Evolutionary conservation across 805 yeast species (phyloP), one percentile per base, ranked within the genome.

Genomic region (Candida succiphila): DNA sequence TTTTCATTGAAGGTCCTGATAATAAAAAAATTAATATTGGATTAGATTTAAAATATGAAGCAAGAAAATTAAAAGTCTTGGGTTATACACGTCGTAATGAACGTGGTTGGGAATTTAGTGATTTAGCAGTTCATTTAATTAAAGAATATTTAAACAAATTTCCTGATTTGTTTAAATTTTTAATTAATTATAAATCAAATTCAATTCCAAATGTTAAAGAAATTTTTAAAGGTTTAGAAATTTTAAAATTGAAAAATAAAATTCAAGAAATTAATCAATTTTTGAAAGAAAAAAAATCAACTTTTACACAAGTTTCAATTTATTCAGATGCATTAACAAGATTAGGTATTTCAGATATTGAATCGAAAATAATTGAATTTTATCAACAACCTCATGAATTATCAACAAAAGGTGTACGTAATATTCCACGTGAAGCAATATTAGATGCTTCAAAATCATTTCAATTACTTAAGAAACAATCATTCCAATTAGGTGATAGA

Each of bases 401-500:
- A 23, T 63, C 68, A 15, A 60, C 63, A 25, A 73, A 72, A 42
- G 78, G 76, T 25, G 67, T 86, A 43, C 78, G 75, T 42, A 84
- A 86, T 34, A 92, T 88, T 42, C 96, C 96, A 32, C 71, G 79
- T 36, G 75, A 72, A 27, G 95, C 96, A 0, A 68, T 92, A 20
- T 62, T 92, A 38, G 75, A 81, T 44, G 89, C 96, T 7, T 58
- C 71, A 21, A 74, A 69, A 26, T 84, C 95, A 1, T 72, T 72
- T 49, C 78, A 80, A 47, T 65, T 76, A 42, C 66, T 92, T 43
- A 72, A 80, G 36, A 67, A 69, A 27, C 99, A 92, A 61, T 60
- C 66, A 30, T 92, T 92, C 52, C 68, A 71, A 20, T 65, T 92
- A 17, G 98, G 98, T 46, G 96, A 92, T 50, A 72, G 98, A 39